phyloP scores from a whole-genome alignment of 2,329 filamentous ascomycete species.

The Venturia aucupariae region DNA sequence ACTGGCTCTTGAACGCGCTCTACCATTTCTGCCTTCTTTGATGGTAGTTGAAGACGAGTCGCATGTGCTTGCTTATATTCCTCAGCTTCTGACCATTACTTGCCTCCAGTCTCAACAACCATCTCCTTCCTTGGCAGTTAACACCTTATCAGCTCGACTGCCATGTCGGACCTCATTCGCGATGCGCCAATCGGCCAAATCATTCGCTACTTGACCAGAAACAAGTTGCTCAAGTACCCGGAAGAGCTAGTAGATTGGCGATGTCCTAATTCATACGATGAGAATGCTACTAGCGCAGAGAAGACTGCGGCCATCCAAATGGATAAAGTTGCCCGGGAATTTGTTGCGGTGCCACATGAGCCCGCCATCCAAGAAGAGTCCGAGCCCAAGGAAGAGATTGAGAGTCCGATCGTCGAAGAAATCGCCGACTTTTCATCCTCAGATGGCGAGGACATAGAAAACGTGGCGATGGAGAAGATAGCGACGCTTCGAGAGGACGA shows the following conservation, averaged over 20 bases:
- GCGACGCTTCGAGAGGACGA: conserved; percentile 9
- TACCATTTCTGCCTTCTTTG: background rate
- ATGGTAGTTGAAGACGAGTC: too few relatives aligned
- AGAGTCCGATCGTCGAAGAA: background rate
- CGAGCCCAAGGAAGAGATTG: conserved; percentile 6
- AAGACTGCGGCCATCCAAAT: background rate
- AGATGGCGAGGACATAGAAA: background rate
- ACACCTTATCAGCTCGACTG: background rate
- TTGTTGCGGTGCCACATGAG: background rate
- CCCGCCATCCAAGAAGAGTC: background rate
- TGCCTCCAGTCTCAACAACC: too few relatives aligned
- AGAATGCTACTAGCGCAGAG: conserved; percentile 12
- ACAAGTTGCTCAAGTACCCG: conserved; percentile 47
- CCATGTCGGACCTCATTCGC: conserved; percentile 29
- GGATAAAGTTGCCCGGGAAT: conserved; percentile 3
- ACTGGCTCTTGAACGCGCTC: background rate
- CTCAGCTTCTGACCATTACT: background rate
- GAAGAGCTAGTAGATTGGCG: conserved; percentile 50
- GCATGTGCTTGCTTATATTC: too few relatives aligned
- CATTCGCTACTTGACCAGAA: conserved; percentile 45
- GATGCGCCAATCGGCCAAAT: conserved; percentile 52
- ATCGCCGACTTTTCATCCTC: background rate
- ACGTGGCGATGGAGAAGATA: conserved; percentile 2
- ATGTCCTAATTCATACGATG: conserved; percentile 36
- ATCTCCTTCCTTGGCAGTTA: background rate